phyloP scores from a whole-genome alignment of 441 rosid genomes.

The Pelargonium exstipulatum region DNA sequence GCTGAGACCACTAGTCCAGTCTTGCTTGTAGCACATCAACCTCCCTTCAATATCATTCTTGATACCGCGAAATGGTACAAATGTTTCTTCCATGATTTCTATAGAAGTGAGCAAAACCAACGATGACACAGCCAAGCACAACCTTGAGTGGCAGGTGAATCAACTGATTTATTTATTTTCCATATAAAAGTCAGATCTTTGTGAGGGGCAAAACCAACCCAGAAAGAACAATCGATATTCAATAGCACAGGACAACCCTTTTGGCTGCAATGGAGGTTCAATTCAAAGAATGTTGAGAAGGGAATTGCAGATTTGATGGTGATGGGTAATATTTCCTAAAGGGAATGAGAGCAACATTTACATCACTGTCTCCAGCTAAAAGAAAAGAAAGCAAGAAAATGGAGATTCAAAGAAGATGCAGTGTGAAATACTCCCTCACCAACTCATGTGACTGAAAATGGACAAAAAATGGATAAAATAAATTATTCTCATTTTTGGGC shows the following conservation, averaged over 20 bases:
- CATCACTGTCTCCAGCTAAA: constrained; percentile 1
- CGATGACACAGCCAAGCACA: too few species aligned
- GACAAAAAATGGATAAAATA: not conserved
- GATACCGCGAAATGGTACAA: constrained; percentile 71
- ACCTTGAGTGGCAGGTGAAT: too few species aligned
- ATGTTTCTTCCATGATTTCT: constrained; percentile 86
- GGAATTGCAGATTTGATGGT: too few species aligned
- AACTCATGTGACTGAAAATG: not conserved
- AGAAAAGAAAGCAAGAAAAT: not conserved
- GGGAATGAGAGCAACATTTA: not conserved
- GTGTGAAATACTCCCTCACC: not conserved
- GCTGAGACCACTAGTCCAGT: constrained; percentile 47
- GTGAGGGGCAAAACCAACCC: not conserved
- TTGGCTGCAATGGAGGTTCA: not conserved
- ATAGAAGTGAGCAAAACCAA: too few species aligned
- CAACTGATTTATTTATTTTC: too few species aligned
- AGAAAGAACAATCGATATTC: not conserved
- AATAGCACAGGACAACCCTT: not conserved
- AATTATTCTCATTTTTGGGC: not conserved
- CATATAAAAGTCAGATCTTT: not conserved
- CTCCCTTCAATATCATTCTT: constrained; percentile 63
- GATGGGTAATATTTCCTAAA: not conserved
- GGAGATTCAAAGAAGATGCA: not conserved
- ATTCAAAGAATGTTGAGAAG: too few species aligned
- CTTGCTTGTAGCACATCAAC: constrained; percentile 43